phyloP scores from a whole-genome alignment of 768 basidiomycete species.

The Termitomyces sp. region DNA sequence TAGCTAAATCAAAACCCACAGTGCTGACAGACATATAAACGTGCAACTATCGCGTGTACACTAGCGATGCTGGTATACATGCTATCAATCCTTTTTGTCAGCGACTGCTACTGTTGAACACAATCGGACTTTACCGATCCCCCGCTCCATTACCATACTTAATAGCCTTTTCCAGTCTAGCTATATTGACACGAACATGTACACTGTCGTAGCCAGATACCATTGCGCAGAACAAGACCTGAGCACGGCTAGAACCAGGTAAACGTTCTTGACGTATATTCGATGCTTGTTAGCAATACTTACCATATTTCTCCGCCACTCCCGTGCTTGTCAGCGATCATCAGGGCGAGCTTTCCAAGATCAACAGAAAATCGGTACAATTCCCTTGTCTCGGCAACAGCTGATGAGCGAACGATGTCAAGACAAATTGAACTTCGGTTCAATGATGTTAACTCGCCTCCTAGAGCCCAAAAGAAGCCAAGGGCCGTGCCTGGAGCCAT shows the following conservation, averaged over 20 bases:
- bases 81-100: conserved; percentile 23
- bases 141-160: conserved; percentile 64
- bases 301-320: conserved; percentile 65
- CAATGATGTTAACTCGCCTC: conserved; percentile 31
- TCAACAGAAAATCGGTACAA: conserved; percentile 67
- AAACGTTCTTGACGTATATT: background rate
- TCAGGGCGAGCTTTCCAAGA: conserved; percentile 59
- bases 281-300: background rate
- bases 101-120: background rate
- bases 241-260: conserved; percentile 41
- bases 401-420: conserved; percentile 19
- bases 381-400: conserved; percentile 56
- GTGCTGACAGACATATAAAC: conserved; percentile 57
- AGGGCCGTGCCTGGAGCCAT: conserved; percentile 64
- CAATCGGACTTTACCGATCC: conserved; percentile 40
- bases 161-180: conserved; percentile 54
- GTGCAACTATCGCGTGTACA: conserved; percentile 47
- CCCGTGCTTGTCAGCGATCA: conserved; percentile 62
- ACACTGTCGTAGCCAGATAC: conserved; percentile 64
- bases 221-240: conserved; percentile 54
- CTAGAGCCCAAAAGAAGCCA: conserved; percentile 70
- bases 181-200: conserved; percentile 57
- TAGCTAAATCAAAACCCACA: conserved; percentile 30
- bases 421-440: background rate
- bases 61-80: conserved; percentile 58